These are phyloP conservation scores for Cadophora sp. DNA, from an alignment of 2,329 filamentous ascomycete genomes.

Conservation along the genomic window DNA sequence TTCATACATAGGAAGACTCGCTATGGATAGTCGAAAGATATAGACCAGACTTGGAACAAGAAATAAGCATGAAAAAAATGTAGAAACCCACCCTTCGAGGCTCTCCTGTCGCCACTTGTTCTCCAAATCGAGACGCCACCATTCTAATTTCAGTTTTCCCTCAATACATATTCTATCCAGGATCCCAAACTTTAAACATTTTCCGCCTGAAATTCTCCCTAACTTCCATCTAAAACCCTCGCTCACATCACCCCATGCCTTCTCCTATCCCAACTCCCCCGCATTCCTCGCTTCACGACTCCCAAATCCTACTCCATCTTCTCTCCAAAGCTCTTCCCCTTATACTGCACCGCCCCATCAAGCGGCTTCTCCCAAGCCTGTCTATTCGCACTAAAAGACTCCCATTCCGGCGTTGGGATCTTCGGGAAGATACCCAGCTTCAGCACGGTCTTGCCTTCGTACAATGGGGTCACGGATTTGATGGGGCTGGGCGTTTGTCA, in stretches of 20 bases:
- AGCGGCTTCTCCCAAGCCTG: slow-evolving; percentile 47
- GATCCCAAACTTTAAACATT: no score
- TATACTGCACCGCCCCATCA: slow-evolving; percentile 30
- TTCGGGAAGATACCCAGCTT: slow-evolving; percentile 58
- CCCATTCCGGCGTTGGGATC: slow-evolving; percentile 53
- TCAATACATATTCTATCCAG: no score
- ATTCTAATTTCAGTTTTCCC: no score
- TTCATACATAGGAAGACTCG: no score
- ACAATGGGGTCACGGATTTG: slow-evolving; percentile 50
- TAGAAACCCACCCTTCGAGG: no score
- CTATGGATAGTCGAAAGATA: not conserved
- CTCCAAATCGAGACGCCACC: no score
- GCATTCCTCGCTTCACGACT: not conserved
- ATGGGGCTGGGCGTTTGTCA: slow-evolving; percentile 48
- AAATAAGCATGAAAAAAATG: no score
- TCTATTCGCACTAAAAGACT: slow-evolving; percentile 51
- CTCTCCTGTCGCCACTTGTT: no score
- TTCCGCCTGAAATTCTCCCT: no score
- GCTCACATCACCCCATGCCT: not conserved
- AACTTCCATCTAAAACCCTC: no score
- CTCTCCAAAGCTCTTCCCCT: slow-evolving; percentile 29
- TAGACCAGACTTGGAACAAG: no score
- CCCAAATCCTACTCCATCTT: slow-evolving; percentile 21
- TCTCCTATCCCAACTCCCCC: not conserved
- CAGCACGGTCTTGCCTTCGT: slow-evolving; percentile 52